Evolutionary conservation across 2,329 filamentous ascomycete species (phyloP), one percentile per base, ranked within the genome.

Genomic region (Neopestalotiopsis rosae): DNA sequence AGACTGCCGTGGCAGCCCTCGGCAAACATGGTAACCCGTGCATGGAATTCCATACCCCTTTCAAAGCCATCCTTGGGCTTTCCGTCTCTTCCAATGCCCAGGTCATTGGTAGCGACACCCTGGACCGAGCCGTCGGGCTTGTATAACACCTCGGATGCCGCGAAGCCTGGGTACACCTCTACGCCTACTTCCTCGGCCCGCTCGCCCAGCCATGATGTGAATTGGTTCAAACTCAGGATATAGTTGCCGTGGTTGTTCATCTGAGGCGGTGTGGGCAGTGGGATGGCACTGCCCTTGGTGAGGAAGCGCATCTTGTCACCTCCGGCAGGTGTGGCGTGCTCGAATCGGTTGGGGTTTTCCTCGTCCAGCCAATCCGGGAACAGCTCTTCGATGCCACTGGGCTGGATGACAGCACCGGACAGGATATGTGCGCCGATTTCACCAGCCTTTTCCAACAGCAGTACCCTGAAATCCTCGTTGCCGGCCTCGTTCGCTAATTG

Each of bases 221-320:
- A 92, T 81, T 98, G 94, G 81, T 97, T 98, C 76, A 99, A 83
- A 77, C 94, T 97, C 77, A 99, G 90, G 74, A 99, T 99, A 81
- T 97, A 98, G 83, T 99, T 99, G 74, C 96, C 96, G 76, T 97
- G 89, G 80, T 99, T 99, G 85, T 95, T 90, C 96, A 99, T 99
- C 84, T 98, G 96, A 40, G 96, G 96, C 59, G 96, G 96, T 13
- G 91, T 90, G 1, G 95, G 96, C 66, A 98, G 85, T 5, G 94
- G 94, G 68, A 97, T 89, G 0, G 94, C 85, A 71, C 86, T 85
- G 67, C 86, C 92, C 83, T 95, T 92, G 61, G 95, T 98, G 70
- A 99, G 87, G 82, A 98, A 98, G 74, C 94, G 91, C 95, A 99
- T 97, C 82, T 90, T 91, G 77, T 99, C 96, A 64, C 84, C 85